phyloP scores from a whole-genome alignment of 1,284 basidiomycete genomes.

The Naganishia liquefaciens region DNA sequence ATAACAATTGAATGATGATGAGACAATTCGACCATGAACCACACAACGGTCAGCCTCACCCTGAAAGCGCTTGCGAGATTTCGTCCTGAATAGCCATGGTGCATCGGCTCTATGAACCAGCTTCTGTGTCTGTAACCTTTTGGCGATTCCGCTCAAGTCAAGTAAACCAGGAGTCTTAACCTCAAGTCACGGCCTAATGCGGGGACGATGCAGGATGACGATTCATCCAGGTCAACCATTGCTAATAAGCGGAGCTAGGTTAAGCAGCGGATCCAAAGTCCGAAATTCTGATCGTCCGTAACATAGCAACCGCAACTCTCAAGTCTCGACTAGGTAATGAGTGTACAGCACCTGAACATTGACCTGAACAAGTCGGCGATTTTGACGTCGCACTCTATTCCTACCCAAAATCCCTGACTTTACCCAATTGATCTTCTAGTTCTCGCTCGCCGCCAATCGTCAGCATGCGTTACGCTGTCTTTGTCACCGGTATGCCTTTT shows the following conservation, averaged over 20 bases:
- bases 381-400: not conserved
- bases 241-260: constrained; percentile 10
- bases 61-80: constrained; percentile 9
- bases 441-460: not conserved
- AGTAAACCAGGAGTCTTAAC: too few species aligned
- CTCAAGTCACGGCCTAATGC: too few species aligned
- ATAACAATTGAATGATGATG: not conserved
- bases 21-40: not conserved
- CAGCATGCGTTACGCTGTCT: constrained; percentile 83
- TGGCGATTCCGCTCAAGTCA: too few species aligned
- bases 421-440: not conserved
- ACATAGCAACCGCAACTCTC: too few species aligned
- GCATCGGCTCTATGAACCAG: not conserved
- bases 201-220: not conserved
- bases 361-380: too few species aligned
- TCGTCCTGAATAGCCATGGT: constrained; percentile 14
- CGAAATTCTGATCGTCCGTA: constrained; percentile 15
- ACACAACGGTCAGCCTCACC: constrained; percentile 1
- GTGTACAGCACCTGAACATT: too few species aligned
- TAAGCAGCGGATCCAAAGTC: constrained; percentile 16
- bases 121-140: too few species aligned
- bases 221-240: not conserved
- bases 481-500: constrained; percentile 55
- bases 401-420: not conserved
- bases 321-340: too few species aligned